A percentile compares a stretch with the other conserved stretches of the same genome.
These are phyloP conservation scores for Wickerhamomyces sp. DNA, from an alignment of 1,139 yeast genomes.

Conservation along the genomic window DNA sequence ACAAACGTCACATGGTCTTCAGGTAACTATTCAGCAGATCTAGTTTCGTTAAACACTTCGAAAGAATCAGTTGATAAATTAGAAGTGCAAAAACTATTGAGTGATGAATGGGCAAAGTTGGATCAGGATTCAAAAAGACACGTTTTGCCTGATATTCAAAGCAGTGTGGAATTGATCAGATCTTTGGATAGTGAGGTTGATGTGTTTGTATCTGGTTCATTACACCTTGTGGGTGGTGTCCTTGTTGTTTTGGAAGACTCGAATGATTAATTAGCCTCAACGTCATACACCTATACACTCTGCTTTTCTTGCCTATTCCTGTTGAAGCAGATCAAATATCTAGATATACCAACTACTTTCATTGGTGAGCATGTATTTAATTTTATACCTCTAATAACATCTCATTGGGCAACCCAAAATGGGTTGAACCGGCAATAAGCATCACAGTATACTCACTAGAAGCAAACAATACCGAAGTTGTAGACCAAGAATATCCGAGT, in stretches of 20 bases:
- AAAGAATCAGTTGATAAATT: constrained; percentile 71
- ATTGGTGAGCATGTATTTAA: too few species aligned
- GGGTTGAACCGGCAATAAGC: too few species aligned
- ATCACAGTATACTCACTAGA: too few species aligned
- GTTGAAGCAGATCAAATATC: too few species aligned
- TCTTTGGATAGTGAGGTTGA: constrained; percentile 40
- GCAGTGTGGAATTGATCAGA: constrained; percentile 53
- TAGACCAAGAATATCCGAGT: too few species aligned
- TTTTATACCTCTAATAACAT: too few species aligned
- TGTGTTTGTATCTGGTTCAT: constrained; percentile 90
- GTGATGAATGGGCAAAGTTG: constrained; percentile 60
- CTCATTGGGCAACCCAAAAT: too few species aligned
- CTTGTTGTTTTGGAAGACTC: constrained; percentile 72
- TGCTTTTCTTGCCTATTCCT: too few species aligned
- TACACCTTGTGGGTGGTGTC: constrained; percentile 92
- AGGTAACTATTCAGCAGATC: constrained; percentile 76
- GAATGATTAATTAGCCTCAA: too few species aligned
- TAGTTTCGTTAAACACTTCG: constrained; percentile 80
- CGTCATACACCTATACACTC: too few species aligned
- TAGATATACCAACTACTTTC: too few species aligned
- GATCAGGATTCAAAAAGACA: constrained; percentile 43
- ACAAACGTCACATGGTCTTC: constrained; percentile 90
- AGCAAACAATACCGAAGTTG: too few species aligned
- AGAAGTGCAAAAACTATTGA: constrained; percentile 73
- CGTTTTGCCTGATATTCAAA: constrained; percentile 72